Base-by-base conservation (phyloP, 2,329 filamentous ascomycete species). In the Fonsecaea pugnacius region DNA sequence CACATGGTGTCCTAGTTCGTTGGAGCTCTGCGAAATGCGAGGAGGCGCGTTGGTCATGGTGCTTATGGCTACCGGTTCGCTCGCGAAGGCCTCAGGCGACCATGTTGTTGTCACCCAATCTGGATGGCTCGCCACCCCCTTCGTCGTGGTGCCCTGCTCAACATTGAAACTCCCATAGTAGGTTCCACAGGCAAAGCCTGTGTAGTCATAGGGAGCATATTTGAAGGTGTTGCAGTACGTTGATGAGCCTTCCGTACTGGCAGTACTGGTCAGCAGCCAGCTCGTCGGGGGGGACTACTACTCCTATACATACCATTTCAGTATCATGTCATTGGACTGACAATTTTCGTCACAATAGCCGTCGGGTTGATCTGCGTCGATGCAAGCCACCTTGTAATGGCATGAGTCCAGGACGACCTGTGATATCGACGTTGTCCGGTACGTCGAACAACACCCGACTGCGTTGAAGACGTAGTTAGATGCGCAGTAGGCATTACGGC, bases 251-350 rank as follows among this genome's bases (percentile, higher is more conserved):
- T 21, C 40, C 3, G n/a, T 46, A 21, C 40, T 24, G 12, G n/a
- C 3, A 14, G 27, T 5, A 46, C 2, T 46, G 8, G 40, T 46
- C 40, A 46, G 18, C n/a, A 46, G 3, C 10, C 10, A 8, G 40
- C 40, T 21, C 46, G 27, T 38, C 30, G 36, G 14, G 7, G 7
- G 38, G 32, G 30, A 38, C 24, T 21, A 14, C 0, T 7, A 18
- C 12, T 18, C 2, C 21, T 16, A 10, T 58, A 46, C 24, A 10
- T 58, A 46, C 54, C 54, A 58, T 58, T 58, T 58, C 54, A 58
- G 16, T 4, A 58, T 58, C 54, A 43, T 58, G 33, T 46, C 54
- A 30, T 58, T 58, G 5, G 54, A 58, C 16, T 58, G 54, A 46
- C 54, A 58, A 8, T 24, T 43, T 32, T 43, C 54, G 9, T 58